These are phyloP conservation scores for Prunus fruticosa DNA, from an alignment of 306 rosid species.

Conservation along the genomic window DNA sequence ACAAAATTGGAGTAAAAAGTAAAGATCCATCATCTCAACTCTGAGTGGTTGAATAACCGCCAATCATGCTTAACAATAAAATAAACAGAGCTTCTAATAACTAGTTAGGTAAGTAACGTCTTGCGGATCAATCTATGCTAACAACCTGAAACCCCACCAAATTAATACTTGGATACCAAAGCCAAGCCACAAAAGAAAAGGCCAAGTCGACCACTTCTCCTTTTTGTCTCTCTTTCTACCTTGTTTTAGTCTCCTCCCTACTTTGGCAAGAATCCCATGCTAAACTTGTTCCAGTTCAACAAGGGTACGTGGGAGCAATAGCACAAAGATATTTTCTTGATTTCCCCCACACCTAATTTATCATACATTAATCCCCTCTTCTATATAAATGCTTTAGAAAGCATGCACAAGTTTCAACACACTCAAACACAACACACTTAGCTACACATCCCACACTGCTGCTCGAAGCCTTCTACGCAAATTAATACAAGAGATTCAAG, in stretches of 20 bases:
- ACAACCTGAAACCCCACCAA: neutral
- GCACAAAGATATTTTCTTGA: neutral
- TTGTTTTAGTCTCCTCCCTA: too few species aligned
- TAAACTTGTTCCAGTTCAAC: slow-evolving; percentile 1
- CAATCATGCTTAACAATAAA: neutral
- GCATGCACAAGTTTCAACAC: slow-evolving; percentile 6
- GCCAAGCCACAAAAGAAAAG: neutral
- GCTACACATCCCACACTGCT: neutral
- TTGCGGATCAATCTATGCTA: slow-evolving; percentile 1
- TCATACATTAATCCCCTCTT: neutral
- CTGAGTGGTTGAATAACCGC: neutral
- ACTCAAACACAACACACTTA: neutral
- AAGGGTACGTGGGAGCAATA: neutral
- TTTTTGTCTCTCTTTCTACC: neutral
- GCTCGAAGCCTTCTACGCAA: neutral
- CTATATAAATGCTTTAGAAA: slow-evolving; percentile 16
- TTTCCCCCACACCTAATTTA: neutral
- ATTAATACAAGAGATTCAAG: neutral
- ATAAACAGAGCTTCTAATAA: neutral
- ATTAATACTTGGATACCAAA: neutral
- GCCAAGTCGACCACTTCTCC: neutral
- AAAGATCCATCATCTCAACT: neutral
- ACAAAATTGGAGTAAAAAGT: neutral
- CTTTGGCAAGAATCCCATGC: neutral
- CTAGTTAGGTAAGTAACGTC: slow-evolving; percentile 14